These are phyloP conservation scores for Hysterangium stoloniferum DNA, from an alignment of 768 basidiomycete species.

Conservation along the genomic window DNA sequence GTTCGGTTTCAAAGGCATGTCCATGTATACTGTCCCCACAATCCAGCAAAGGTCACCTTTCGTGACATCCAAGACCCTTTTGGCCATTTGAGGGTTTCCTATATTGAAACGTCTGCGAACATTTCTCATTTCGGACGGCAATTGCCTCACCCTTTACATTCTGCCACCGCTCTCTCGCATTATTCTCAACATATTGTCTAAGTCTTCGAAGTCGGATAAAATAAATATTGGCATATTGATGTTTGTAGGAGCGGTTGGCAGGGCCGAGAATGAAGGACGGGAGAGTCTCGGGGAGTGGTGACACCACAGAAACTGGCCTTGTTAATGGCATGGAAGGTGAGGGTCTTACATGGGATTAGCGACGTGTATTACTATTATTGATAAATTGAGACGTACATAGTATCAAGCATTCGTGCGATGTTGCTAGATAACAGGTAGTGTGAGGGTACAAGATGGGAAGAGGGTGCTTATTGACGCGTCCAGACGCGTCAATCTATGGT, in stretches of 20 bases:
- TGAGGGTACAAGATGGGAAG: background rate
- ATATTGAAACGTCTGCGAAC: background rate
- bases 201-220: slow-evolving; percentile 50
- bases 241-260: slow-evolving; percentile 46
- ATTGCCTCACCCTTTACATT: slow-evolving; percentile 31
- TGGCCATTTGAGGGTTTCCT: slow-evolving; percentile 68
- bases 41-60: slow-evolving; percentile 85
- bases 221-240: slow-evolving; percentile 71
- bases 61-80: slow-evolving; percentile 78
- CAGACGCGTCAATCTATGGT: too few species aligned
- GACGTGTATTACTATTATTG: background rate
- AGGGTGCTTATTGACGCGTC: slow-evolving; percentile 1
- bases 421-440: too few species aligned
- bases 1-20: slow-evolving; percentile 98
- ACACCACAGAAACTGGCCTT: slow-evolving; percentile 19
- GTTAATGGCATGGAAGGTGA: background rate
- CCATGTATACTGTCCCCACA: slow-evolving; percentile 94
- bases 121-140: background rate
- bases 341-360: background rate
- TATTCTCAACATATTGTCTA: slow-evolving; percentile 37
- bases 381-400: background rate
- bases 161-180: slow-evolving; percentile 46
- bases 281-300: slow-evolving; percentile 22
- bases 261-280: slow-evolving; percentile 37
- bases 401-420: background rate